Base-by-base conservation (phyloP, 73 alveolate genomes). In the Durusdinium trenchii region DNA sequence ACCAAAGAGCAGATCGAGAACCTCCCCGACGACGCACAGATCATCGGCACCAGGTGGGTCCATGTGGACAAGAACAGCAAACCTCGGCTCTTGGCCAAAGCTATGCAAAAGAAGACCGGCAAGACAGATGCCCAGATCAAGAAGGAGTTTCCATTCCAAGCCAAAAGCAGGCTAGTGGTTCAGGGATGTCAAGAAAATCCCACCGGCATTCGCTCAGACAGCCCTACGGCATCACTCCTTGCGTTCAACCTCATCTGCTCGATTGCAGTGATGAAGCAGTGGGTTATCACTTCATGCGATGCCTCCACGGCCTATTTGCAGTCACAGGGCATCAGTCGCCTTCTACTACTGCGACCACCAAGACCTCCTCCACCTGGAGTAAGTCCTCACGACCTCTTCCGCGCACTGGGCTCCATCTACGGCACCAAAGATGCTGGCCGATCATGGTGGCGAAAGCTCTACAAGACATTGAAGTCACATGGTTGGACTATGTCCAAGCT, bases 371-470 rank as follows among this genome's bases (percentile, higher is more conserved):
- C n/a, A n/a, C 69, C 78, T 0, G 95, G 95, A 16, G 42, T 85
- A 1, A 38, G 73, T 0, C 60, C 18, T 0, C 12, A 1, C 18
- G 75, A 84, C 54, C 62, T 84, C 3, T 23, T 84, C 6, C 32
- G 75, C 4, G 94, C 94, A 1, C 9, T 10, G 38, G 94, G 94
- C 32, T 84, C 94, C 7, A 84, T 84, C 57, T 50, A 84, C 6
- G 94, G 94, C 2, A 30, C 94, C 36, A 48, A 52, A 20, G 94
- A 84, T 51, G 94, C 94, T 1, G 78, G 78, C 10, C 12, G 94
- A n/a, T 46, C 94, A 35, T 84, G 94, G 94, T 84, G 94, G 94
- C 28, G 38, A 5, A 48, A 84, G 48, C 94, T 84, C 40, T 51
- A 10, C 20, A 50, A 32, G 36, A 36, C 76, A 7, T 36, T 84